These are phyloP conservation scores for Lichenothelia convexa DNA, from an alignment of 495 filamentous ascomycete species.

Conservation along the genomic window DNA sequence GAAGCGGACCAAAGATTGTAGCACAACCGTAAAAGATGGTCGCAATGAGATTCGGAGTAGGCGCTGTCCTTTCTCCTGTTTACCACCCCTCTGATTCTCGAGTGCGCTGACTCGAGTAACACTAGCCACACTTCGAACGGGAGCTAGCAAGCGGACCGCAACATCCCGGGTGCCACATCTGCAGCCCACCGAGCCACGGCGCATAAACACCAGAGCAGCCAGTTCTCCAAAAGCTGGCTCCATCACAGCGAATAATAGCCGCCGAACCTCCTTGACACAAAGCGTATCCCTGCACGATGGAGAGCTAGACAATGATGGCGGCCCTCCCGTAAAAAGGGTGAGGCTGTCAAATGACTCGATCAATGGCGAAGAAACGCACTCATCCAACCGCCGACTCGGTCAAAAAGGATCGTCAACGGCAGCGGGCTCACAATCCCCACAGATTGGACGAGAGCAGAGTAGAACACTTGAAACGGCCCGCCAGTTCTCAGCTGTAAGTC, in stretches of 20 bases:
- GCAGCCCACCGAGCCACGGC: slow-evolving; percentile 17
- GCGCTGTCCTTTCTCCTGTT: too few relatives aligned
- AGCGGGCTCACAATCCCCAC: too few relatives aligned
- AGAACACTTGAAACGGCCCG: too few relatives aligned
- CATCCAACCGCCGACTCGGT: background rate
- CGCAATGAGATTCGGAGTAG: too few relatives aligned
- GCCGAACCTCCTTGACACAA: slow-evolving; percentile 12
- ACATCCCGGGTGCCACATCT: slow-evolving; percentile 8
- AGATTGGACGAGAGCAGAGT: too few relatives aligned
- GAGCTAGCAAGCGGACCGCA: background rate
- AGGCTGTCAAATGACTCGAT: slow-evolving; percentile 5
- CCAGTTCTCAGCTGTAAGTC: too few relatives aligned
- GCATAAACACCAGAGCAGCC: slow-evolving; percentile 16
- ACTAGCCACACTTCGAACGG: too few relatives aligned
- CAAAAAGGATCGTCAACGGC: too few relatives aligned
- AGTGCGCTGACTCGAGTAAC: too few relatives aligned
- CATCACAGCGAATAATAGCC: slow-evolving; percentile 9
- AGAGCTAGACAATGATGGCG: slow-evolving; percentile 1
- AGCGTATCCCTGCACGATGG: background rate
- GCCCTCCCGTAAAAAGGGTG: background rate
- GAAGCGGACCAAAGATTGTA: too few relatives aligned
- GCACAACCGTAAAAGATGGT: too few relatives aligned
- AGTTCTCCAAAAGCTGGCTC: slow-evolving; percentile 11
- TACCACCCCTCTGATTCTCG: too few relatives aligned
- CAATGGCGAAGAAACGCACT: background rate